phyloP scores from a whole-genome alignment of 768 basidiomycete genomes.

The Auricularia sp. region DNA sequence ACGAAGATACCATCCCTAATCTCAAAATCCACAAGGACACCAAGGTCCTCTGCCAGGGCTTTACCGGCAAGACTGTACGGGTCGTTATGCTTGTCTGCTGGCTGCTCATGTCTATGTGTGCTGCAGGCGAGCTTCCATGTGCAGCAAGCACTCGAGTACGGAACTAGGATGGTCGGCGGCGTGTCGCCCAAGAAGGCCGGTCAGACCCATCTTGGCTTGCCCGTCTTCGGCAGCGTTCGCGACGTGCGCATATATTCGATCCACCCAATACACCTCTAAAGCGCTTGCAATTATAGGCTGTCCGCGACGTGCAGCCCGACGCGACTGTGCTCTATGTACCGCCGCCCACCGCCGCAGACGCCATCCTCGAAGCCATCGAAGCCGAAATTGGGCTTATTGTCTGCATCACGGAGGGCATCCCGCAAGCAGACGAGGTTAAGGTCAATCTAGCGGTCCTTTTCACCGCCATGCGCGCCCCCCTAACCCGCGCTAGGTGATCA shows the following conservation, averaged over 20 bases:
- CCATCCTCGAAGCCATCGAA: conserved; percentile 98
- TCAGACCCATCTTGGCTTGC: conserved; percentile 87
- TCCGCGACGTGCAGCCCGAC: conserved; percentile 76
- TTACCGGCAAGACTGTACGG: conserved; percentile 90
- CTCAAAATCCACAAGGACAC: conserved; percentile 91
- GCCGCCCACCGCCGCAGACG: conserved; percentile 91
- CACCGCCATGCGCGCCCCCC: neutral
- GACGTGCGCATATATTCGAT: conserved; percentile 44
- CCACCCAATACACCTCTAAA: neutral
- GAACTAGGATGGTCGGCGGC: conserved; percentile 96
- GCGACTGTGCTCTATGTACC: conserved; percentile 97
- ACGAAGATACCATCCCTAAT: conserved; percentile 86
- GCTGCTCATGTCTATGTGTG: neutral
- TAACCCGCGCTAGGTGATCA: conserved; percentile 54
- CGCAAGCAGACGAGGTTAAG: conserved; percentile 91
- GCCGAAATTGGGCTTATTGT: conserved; percentile 97
- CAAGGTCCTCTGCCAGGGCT: conserved; percentile 81
- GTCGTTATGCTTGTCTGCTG: neutral
- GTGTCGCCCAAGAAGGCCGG: conserved; percentile 97
- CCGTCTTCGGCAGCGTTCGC: conserved; percentile 83
- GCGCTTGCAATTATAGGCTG: conserved; percentile 50
- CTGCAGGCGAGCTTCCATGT: conserved; percentile 88
- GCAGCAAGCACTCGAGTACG: conserved; percentile 85
- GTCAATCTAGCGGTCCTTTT: conserved; percentile 31
- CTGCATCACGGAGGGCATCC: conserved; percentile 97